These are phyloP conservation scores for Botrytis byssoidea DNA, from an alignment of 2,329 filamentous ascomycete genomes.

Conservation along the genomic window DNA sequence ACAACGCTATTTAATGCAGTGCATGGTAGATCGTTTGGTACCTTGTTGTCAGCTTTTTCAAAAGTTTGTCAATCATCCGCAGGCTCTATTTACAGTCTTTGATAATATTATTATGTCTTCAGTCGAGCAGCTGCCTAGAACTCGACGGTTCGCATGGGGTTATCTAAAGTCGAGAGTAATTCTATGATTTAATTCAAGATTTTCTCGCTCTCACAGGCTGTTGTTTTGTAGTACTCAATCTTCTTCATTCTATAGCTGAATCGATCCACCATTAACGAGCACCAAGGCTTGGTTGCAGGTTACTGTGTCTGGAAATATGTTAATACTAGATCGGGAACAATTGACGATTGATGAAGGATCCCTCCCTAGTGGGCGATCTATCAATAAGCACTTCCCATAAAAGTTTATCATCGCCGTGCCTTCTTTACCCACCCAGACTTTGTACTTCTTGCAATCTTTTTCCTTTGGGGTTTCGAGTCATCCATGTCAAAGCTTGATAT, in stretches of 20 bases:
- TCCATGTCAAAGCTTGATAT: neutral
- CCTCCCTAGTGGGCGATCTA: neutral
- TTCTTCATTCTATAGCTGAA: neutral
- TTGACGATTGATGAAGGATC: neutral
- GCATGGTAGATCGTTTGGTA: neutral
- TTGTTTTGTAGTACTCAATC: neutral
- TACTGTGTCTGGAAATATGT: neutral
- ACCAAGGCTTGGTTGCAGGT: neutral
- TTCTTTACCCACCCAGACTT: neutral
- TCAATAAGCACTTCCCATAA: neutral
- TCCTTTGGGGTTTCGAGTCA: neutral
- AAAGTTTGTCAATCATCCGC: neutral
- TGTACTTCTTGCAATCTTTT: neutral
- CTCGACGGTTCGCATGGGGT: neutral
- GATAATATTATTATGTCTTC: neutral
- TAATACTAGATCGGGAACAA: neutral
- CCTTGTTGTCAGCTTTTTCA: neutral
- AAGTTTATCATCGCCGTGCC: neutral
- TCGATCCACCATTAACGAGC: neutral
- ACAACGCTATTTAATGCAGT: neutral
- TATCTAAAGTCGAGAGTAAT: neutral
- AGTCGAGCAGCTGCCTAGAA: neutral
- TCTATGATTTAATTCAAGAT: fast-evolving
- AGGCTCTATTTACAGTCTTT: neutral
- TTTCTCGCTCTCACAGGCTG: neutral